phyloP scores from a whole-genome alignment of 1,139 yeast genomes.

The Blastobotrys indianensis region DNA sequence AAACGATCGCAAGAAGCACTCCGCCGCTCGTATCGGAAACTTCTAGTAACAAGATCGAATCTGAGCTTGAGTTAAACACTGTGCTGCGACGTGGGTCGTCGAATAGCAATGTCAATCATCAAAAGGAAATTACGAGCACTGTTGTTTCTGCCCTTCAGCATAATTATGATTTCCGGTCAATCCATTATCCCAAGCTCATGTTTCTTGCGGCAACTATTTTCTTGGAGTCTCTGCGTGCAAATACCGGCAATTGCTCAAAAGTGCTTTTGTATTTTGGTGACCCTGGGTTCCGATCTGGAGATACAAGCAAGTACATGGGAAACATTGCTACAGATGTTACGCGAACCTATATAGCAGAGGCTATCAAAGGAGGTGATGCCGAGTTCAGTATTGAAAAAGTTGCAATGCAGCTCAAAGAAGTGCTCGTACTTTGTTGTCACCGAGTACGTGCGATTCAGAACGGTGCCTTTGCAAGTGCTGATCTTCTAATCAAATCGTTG shows the following conservation, averaged over 20 bases:
- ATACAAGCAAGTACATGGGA: slow-evolving; percentile 65
- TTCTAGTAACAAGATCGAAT: slow-evolving; percentile 82
- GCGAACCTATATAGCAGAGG: slow-evolving; percentile 47
- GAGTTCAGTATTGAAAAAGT: slow-evolving; percentile 47
- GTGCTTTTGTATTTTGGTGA: slow-evolving; percentile 75
- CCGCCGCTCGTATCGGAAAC: slow-evolving; percentile 91
- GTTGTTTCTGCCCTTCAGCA: slow-evolving; percentile 21
- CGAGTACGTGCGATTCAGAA: slow-evolving; percentile 70
- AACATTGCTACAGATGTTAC: slow-evolving; percentile 58
- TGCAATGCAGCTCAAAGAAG: slow-evolving; percentile 63
- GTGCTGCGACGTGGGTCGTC: slow-evolving; percentile 88
- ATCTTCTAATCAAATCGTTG: slow-evolving; percentile 55
- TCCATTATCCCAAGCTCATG: slow-evolving; percentile 79
- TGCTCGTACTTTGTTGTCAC: slow-evolving; percentile 71
- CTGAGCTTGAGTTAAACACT: slow-evolving; percentile 86
- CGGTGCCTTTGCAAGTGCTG: slow-evolving; percentile 76
- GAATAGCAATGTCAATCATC: slow-evolving; percentile 72
- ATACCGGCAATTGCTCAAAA: slow-evolving; percentile 74
- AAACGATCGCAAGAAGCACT: slow-evolving; percentile 74
- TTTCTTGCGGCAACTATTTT: slow-evolving; percentile 79
- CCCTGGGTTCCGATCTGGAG: slow-evolving; percentile 69
- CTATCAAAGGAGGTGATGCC: slow-evolving; percentile 43
- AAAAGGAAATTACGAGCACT: slow-evolving; percentile 45
- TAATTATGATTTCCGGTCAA: slow-evolving; percentile 39
- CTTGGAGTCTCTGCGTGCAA: slow-evolving; percentile 72